Evolutionary conservation across 2,329 filamentous ascomycete species (phyloP), one percentile per base, ranked within the genome.

Genomic region (Exophiala lecanii-corni): DNA sequence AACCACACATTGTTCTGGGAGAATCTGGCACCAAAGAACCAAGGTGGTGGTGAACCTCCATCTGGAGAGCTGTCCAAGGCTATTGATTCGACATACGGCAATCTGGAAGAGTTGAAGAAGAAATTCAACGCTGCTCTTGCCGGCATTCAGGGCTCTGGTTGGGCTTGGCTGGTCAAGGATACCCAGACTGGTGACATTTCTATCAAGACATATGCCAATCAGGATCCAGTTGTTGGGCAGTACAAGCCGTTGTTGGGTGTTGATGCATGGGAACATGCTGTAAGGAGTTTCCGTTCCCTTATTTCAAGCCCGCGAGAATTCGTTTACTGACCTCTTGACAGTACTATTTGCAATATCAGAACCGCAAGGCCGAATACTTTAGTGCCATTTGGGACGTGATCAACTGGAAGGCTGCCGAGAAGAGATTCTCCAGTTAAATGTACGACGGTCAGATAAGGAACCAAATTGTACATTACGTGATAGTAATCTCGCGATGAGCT

Each of bases 331-430:
- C 20, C 10, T 5, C 15, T 19, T 28, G 7, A 18, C 45, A 38
- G 46, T 55, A 49, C 52, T 79, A 76, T 71, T 76, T 95, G 50
- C 87, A 95, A 73, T 95, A 95, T 72, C 79, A 95, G 79, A 95
- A 95, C 76, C 83, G 88, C 68, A 95, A 95, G 81, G 89, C 84
- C 45, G 89, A 95, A 73, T 95, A 95, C 76, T 95, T 95, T 69
- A 78, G 78, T 59, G 87, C 87, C 46, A 84, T 95, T 64, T 95
- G 89, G 89, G 86, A 94, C 57, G 89, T 95, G 37, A 74, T 95
- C 67, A 95, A 95, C 81, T 96, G 89, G 89, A 88, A 89, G 78
- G 79, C 84, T 21, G 89, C 88, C 33, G 82, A 86, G 65, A 80
- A 82, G 74, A 79, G 87, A 54, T 88, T 56, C 33, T 28, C 23